A percentile compares a stretch with the other conserved stretches of the same genome.
Evolutionary conservation across 306 rosid species (phyloP).

Genomic region (Fragaria ananassa): DNA sequence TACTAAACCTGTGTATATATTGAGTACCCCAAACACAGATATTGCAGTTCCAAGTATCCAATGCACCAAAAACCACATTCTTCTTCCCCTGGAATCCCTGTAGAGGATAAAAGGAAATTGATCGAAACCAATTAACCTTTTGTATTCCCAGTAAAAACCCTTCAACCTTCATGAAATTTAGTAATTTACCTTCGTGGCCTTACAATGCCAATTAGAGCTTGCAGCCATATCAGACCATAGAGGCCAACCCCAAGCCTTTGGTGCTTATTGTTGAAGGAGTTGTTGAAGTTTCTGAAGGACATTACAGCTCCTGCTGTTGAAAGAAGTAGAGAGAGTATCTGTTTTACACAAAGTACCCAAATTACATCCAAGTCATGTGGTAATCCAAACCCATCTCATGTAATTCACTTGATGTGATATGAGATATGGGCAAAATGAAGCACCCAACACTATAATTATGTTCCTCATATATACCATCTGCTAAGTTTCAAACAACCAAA

Average conservation of each 20-base stretch:
- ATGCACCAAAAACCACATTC: conserved; percentile 63
- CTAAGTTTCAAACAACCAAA: conserved; percentile 15
- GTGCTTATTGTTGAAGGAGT: conserved; percentile 76
- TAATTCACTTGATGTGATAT: conserved; percentile 12
- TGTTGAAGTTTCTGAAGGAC: conserved; percentile 84
- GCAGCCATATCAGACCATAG: conserved; percentile 77
- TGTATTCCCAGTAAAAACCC: neutral
- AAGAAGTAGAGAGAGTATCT: conserved; percentile 62
- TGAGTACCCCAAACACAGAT: conserved; percentile 59
- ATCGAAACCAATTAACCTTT: neutral
- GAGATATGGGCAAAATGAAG: conserved; percentile 1
- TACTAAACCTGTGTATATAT: conserved; percentile 62
- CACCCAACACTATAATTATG: conserved; percentile 36
- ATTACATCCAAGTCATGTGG: neutral
- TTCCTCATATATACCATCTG: conserved; percentile 30
- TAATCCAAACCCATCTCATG: neutral
- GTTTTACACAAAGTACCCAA: conserved; percentile 25
- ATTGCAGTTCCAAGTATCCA: conserved; percentile 74
- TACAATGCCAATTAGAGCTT: conserved; percentile 57
- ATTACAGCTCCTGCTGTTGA: conserved; percentile 81
- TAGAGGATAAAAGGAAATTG: conserved; percentile 1
- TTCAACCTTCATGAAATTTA: neutral
- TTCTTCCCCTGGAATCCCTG: conserved; percentile 76
- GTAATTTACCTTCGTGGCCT: conserved; percentile 60
- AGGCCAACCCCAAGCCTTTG: conserved; percentile 82